Evolutionary conservation across 2,329 filamentous ascomycete genomes (phyloP).

Genomic region (Colletotrichum costaricense): DNA sequence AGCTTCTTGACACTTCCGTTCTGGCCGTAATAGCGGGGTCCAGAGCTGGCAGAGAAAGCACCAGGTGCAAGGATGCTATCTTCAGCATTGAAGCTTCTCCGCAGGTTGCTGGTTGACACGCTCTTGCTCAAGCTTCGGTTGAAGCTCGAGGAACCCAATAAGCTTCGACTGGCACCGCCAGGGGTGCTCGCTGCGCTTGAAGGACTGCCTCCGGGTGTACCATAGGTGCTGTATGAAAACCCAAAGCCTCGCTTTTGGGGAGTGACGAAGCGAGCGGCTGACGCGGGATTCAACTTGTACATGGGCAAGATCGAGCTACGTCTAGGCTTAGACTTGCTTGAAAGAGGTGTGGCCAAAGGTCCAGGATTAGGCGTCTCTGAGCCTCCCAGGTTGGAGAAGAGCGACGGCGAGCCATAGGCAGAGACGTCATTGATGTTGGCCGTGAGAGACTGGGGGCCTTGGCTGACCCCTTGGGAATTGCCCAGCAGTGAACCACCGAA

Average conservation of each 20-base stretch:
- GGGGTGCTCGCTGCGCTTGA: slow-evolving; percentile 78
- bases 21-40: slow-evolving; percentile 73
- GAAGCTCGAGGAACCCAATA: slow-evolving; percentile 72
- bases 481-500: slow-evolving; percentile 70
- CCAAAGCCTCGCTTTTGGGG: slow-evolving; percentile 90
- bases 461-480: slow-evolving; percentile 60
- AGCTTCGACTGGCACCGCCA: slow-evolving; percentile 72
- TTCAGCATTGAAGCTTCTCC: slow-evolving; percentile 82
- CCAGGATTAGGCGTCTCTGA: slow-evolving; percentile 79
- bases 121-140: slow-evolving; percentile 85
- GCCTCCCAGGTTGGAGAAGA: slow-evolving; percentile 80
- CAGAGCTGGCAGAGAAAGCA: slow-evolving; percentile 79
- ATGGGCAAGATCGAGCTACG: slow-evolving; percentile 85
- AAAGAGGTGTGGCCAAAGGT: slow-evolving; percentile 90
- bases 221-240: slow-evolving; percentile 93
- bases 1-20: slow-evolving; percentile 86
- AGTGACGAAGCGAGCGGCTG: slow-evolving; percentile 82
- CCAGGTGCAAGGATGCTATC: slow-evolving; percentile 89
- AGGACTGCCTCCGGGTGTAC: slow-evolving; percentile 78
- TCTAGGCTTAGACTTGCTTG: slow-evolving; percentile 78
- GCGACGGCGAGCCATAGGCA: slow-evolving; percentile 88
- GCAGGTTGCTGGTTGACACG: slow-evolving; percentile 86
- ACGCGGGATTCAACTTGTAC: slow-evolving; percentile 86
- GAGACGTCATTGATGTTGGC: slow-evolving; percentile 86
- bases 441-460: slow-evolving; percentile 68